Conservation (phyloP, 768 basidiomycete genomes). For the Termitomyces sp. region DNA sequence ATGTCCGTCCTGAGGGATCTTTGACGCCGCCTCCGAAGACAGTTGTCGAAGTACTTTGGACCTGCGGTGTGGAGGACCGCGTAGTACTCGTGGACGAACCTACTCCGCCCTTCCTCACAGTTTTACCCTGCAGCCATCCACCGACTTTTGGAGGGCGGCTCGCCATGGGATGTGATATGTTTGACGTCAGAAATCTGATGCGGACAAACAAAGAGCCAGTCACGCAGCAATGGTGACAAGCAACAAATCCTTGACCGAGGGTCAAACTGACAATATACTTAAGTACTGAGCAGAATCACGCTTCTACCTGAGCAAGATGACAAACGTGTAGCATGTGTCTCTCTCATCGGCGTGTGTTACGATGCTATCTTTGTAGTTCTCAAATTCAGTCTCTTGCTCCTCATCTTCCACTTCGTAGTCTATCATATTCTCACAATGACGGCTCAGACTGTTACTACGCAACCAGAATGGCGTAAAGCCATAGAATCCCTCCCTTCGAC, state of each 20-base stretch:
- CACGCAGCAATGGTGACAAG: constrained; percentile 1
- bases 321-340: neutral
- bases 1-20: constrained; percentile 75
- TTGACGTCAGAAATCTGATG: neutral
- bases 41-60: constrained; percentile 68
- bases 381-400: neutral
- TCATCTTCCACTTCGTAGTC: neutral
- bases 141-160: constrained; percentile 27
- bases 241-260: neutral
- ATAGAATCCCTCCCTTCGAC: constrained; percentile 50
- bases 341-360: neutral
- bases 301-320: neutral
- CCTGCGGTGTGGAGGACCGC: constrained; percentile 58
- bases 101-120: constrained; percentile 59
- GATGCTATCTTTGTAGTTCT: constrained; percentile 1
- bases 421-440: constrained; percentile 3
- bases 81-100: constrained; percentile 37
- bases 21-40: constrained; percentile 82
- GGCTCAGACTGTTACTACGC: constrained; percentile 26
- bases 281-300: neutral
- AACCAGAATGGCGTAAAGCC: constrained; percentile 42
- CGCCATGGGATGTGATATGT: constrained; percentile 18
- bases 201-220: neutral
- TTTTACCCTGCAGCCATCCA: constrained; percentile 71
- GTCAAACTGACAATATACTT: neutral